Percentiles rank a stretch among this genome's conserved stretches.
phyloP scores from a whole-genome alignment of 228 moss, liverwort and hornwort genomes.

The Sphagnum fallax region DNA sequence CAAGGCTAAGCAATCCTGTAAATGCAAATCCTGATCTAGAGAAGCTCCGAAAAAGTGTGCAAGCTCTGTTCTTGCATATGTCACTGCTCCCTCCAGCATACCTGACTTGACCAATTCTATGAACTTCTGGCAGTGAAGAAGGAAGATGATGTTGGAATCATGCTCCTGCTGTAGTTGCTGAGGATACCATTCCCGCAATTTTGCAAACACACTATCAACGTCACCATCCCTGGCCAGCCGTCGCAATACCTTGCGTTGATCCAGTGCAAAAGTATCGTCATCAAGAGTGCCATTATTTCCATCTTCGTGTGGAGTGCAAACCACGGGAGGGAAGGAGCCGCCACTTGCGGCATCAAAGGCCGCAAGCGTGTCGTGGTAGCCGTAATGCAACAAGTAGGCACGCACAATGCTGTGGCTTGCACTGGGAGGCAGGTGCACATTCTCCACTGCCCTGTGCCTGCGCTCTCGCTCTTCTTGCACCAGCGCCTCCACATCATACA shows the following conservation, averaged over 20 bases:
- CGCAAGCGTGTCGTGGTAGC: slow-evolving; percentile 46
- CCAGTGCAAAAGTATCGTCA: slow-evolving; percentile 30
- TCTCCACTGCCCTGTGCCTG: slow-evolving; percentile 39
- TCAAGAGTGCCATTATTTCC: slow-evolving; percentile 3
- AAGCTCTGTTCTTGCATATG: slow-evolving; percentile 37
- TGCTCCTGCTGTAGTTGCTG: slow-evolving; percentile 32
- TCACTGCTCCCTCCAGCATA: slow-evolving; percentile 37
- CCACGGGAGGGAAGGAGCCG: slow-evolving; percentile 24
- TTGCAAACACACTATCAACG: slow-evolving; percentile 35
- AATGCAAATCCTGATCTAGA: slow-evolving; percentile 29
- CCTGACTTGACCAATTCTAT: slow-evolving; percentile 49
- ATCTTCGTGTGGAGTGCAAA: slow-evolving; percentile 7
- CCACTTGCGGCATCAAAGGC: slow-evolving; percentile 49
- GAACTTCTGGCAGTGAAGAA: slow-evolving; percentile 46
- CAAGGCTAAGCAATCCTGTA: slow-evolving; percentile 43
- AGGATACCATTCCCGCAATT: slow-evolving; percentile 45
- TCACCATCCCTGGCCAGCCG: slow-evolving; percentile 37
- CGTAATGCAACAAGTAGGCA: slow-evolving; percentile 48
- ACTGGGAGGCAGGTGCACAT: slow-evolving; percentile 30
- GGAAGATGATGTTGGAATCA: slow-evolving; percentile 24
- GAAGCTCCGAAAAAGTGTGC: slow-evolving; percentile 35
- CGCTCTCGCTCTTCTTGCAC: slow-evolving; percentile 42
- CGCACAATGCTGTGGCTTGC: slow-evolving; percentile 48
- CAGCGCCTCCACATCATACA: slow-evolving; percentile 64
- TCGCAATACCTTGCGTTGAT: slow-evolving; percentile 39